phyloP scores from a whole-genome alignment of 106 monocot species.

The Dendrobium catenatum region DNA sequence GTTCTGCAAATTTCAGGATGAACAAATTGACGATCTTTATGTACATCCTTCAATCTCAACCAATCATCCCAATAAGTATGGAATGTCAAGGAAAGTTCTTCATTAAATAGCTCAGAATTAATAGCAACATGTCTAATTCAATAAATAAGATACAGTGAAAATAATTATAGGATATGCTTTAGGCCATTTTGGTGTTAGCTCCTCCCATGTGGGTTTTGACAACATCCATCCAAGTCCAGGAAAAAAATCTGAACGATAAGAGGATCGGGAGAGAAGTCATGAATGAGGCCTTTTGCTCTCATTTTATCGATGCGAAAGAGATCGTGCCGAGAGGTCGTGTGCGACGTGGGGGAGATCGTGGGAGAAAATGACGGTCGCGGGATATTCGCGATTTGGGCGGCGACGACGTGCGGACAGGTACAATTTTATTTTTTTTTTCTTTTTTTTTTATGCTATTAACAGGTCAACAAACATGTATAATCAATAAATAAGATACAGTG shows the following conservation, averaged over 20 bases:
- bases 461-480: not conserved
- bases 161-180: conserved; percentile 87
- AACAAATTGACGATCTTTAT: conserved; percentile 83
- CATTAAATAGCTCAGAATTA: not conserved
- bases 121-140: not conserved
- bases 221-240: conserved; percentile 99
- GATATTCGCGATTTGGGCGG: too few species aligned
- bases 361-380: too few species aligned
- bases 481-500: not conserved
- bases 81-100: conserved; percentile 61
- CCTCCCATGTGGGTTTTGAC: conserved; percentile 84
- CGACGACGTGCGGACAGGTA: too few species aligned
- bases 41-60: conserved; percentile 91
- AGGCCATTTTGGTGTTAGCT: conserved; percentile 98
- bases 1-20: conserved; percentile 98
- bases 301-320: too few species aligned
- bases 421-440: too few species aligned
- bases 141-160: not conserved
- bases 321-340: too few species aligned
- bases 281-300: too few species aligned
- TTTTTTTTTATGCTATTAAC: too few species aligned
- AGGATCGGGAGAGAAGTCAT: too few species aligned
- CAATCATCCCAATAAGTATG: conserved; percentile 99
- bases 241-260: too few species aligned
- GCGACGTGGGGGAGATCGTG: too few species aligned